phyloP scores from a whole-genome alignment of 495 filamentous ascomycete species.

The Pyrenula massariospora region DNA sequence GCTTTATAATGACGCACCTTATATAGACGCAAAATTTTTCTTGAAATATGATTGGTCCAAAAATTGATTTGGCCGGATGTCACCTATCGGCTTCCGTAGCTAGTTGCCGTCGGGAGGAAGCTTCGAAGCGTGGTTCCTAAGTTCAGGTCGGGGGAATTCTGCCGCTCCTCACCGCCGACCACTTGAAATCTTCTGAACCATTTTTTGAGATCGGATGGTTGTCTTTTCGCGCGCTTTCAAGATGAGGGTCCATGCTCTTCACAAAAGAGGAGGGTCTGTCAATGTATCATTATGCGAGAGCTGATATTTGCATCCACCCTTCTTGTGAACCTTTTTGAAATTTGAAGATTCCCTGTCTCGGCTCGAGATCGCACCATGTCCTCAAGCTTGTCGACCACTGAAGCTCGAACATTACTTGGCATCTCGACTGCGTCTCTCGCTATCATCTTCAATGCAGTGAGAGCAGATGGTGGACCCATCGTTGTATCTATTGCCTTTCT shows the following conservation, averaged over 20 bases:
- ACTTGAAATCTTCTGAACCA: background rate
- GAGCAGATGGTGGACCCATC: slow-evolving; percentile 78
- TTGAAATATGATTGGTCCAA: no score
- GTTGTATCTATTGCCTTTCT: slow-evolving; percentile 79
- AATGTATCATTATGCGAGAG: background rate
- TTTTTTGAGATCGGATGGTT: background rate
- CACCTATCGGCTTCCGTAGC: no score
- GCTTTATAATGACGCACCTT: no score
- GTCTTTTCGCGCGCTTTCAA: background rate
- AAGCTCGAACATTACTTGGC: slow-evolving; percentile 57
- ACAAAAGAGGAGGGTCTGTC: background rate
- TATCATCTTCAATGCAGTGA: slow-evolving; percentile 71
- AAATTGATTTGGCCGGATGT: no score
- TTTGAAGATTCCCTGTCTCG: no score
- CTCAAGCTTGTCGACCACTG: slow-evolving; percentile 46
- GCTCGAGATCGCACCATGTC: no score
- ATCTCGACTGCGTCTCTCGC: slow-evolving; percentile 59
- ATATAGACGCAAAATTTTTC: no score
- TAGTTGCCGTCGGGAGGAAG: no score
- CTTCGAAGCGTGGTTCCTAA: no score
- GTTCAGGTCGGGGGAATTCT: background rate
- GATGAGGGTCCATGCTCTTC: background rate
- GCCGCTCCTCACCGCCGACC: background rate
- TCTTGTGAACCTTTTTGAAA: background rate
- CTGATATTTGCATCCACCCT: background rate